A percentile compares a stretch with the other conserved stretches of the same genome.
phyloP scores from a whole-genome alignment of 192 early-diverging fungal species.

The Podila verticillata region DNA sequence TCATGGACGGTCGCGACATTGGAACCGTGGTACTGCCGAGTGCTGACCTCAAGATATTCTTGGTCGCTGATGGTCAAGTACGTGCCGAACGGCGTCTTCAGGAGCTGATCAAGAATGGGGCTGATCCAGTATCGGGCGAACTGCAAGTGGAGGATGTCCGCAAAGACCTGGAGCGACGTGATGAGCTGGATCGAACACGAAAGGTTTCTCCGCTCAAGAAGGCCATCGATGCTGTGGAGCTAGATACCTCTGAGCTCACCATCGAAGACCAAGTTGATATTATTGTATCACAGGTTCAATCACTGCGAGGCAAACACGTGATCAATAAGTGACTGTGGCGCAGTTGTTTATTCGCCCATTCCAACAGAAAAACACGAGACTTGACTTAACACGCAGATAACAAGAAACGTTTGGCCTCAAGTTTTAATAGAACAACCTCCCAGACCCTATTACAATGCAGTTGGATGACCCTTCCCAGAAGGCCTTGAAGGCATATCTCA shows the following conservation, averaged over 20 bases:
- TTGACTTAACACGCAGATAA: too few relatives aligned
- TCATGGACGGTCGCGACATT: constrained; percentile 90
- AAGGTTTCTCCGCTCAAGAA: constrained; percentile 74
- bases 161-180: constrained; percentile 70
- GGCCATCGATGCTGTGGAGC: constrained; percentile 73
- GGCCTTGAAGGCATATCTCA: constrained; percentile 40
- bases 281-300: constrained; percentile 50
- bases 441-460: constrained; percentile 19
- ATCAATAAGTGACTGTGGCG: too few relatives aligned
- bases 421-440: too few relatives aligned
- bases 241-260: constrained; percentile 78
- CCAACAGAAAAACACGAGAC: too few relatives aligned
- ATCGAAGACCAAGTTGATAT: constrained; percentile 73
- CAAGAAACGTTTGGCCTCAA: too few relatives aligned
- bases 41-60: constrained; percentile 82
- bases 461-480: constrained; percentile 20
- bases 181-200: constrained; percentile 73
- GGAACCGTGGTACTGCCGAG: constrained; percentile 78
- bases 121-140: constrained; percentile 12
- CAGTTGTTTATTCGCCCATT: too few relatives aligned
- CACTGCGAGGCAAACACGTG: neutral
- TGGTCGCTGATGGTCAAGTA: constrained; percentile 70
- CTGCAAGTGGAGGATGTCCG: constrained; percentile 60
- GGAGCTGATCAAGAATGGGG: constrained; percentile 53
- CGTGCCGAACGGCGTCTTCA: constrained; percentile 75